These are phyloP conservation scores for Lathyrus oleraceus DNA, from an alignment of 306 rosid genomes.

Conservation along the genomic window DNA sequence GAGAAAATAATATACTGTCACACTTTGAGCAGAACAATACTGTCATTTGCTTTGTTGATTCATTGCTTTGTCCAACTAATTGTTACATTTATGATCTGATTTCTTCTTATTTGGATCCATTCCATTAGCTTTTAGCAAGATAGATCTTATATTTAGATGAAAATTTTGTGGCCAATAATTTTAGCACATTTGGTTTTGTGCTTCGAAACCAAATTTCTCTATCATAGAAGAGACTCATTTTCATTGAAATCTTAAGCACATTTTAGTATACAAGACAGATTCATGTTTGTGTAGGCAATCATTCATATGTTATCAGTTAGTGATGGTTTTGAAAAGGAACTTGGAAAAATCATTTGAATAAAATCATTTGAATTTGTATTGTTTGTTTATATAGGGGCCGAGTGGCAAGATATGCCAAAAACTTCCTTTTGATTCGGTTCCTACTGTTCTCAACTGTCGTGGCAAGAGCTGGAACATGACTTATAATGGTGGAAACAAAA, in stretches of 20 bases:
- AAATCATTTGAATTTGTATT: slow-evolving; percentile 22
- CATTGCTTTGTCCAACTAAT: not conserved
- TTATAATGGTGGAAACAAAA: slow-evolving; percentile 31
- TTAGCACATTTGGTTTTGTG: not conserved
- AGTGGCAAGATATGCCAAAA: not conserved
- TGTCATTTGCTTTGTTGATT: not conserved
- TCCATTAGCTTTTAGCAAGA: not conserved
- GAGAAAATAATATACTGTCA: not conserved
- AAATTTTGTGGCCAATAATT: slow-evolving; percentile 6
- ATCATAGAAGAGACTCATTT: not conserved
- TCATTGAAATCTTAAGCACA: not conserved
- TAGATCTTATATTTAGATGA: slow-evolving; percentile 15
- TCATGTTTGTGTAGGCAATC: not conserved
- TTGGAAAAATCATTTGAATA: slow-evolving; percentile 7
- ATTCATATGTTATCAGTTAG: not conserved
- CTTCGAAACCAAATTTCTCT: not conserved
- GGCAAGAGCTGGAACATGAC: slow-evolving; percentile 50
- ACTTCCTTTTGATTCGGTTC: slow-evolving; percentile 43
- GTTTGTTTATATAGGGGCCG: slow-evolving; percentile 34
- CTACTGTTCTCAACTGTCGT: slow-evolving; percentile 31
- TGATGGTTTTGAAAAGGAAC: not conserved
- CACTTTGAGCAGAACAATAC: not conserved
- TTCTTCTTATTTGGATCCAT: not conserved
- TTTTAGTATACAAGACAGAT: not conserved
- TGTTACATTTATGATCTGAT: slow-evolving; percentile 4